Evolutionary conservation across 2,329 filamentous ascomycete genomes (phyloP).

Genomic region (Cryphonectria parasitica): DNA sequence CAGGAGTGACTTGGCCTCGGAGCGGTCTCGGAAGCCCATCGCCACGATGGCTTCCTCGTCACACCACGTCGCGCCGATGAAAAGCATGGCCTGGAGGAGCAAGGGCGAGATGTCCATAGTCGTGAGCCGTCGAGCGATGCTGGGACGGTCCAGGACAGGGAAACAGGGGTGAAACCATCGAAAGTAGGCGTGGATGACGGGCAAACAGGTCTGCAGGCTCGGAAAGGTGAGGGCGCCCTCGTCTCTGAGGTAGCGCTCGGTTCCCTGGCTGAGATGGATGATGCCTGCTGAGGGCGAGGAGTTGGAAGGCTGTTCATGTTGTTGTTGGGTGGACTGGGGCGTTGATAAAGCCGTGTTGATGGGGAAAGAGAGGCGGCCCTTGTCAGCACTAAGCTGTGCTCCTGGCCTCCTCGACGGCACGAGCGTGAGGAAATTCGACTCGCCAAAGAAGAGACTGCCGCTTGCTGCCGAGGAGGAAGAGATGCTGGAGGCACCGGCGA

Average conservation of each 20-base stretch:
- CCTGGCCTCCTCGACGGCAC: slow-evolving; percentile 28
- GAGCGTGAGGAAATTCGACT: slow-evolving; percentile 45
- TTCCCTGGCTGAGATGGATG: slow-evolving; percentile 30
- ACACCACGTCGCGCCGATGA: slow-evolving; percentile 27
- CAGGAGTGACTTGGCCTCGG: slow-evolving; percentile 28
- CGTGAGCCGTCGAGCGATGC: slow-evolving; percentile 13
- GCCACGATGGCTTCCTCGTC: slow-evolving; percentile 18
- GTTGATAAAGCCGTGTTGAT: slow-evolving; percentile 21
- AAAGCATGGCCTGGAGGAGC: slow-evolving; percentile 28
- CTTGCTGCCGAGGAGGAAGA: slow-evolving; percentile 19
- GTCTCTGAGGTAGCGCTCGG: slow-evolving; percentile 31
- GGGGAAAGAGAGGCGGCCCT: slow-evolving; percentile 30
- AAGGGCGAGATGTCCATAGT: slow-evolving; percentile 25
- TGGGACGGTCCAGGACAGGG: slow-evolving; percentile 23
- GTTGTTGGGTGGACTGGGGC: slow-evolving; percentile 22
- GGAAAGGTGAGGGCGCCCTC: slow-evolving; percentile 33
- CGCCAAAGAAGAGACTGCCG: slow-evolving; percentile 43
- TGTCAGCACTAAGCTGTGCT: slow-evolving; percentile 13
- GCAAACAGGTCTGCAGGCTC: slow-evolving; percentile 30
- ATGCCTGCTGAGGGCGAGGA: slow-evolving; percentile 21
- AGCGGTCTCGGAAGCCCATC: slow-evolving; percentile 27
- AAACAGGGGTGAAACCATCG: slow-evolving; percentile 28
- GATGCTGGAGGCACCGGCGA: slow-evolving; percentile 32
- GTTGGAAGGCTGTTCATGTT: background rate
- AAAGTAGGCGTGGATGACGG: slow-evolving; percentile 33